phyloP scores from a whole-genome alignment of 495 filamentous ascomycete species.

The Talaromyces trachyspermus region DNA sequence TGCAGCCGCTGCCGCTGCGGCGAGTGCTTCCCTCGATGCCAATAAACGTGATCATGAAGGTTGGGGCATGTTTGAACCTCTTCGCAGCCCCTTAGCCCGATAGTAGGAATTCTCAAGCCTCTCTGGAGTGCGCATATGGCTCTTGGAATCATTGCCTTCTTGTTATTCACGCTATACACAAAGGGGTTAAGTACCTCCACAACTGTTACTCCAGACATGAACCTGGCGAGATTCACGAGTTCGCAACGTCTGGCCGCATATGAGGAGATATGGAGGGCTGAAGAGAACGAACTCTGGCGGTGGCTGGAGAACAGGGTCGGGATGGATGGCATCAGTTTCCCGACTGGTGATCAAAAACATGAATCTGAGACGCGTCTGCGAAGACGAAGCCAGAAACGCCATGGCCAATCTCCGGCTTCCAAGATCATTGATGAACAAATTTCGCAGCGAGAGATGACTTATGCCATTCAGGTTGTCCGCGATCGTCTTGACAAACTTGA shows the following conservation, averaged over 20 bases:
- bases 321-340: constrained; percentile 54
- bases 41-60: constrained; percentile 34
- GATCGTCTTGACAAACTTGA: constrained; percentile 72
- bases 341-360: constrained; percentile 21
- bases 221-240: constrained; percentile 24
- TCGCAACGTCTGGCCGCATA: constrained; percentile 76
- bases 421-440: constrained; percentile 63
- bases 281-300: constrained; percentile 89
- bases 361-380: constrained; percentile 17
- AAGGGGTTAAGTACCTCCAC: constrained; percentile 35
- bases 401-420: constrained; percentile 25
- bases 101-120: constrained; percentile 61
- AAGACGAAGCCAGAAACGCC: constrained; percentile 15
- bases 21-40: constrained; percentile 36
- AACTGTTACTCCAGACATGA: constrained; percentile 28
- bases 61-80: constrained; percentile 79
- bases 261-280: constrained; percentile 84
- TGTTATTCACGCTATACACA: constrained; percentile 52
- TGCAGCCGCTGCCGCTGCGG: constrained; percentile 25
- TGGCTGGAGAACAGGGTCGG: constrained; percentile 90
- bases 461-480: constrained; percentile 80
- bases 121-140: constrained; percentile 63
- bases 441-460: constrained; percentile 71
- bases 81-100: constrained; percentile 59
- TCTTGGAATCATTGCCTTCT: constrained; percentile 40